These are phyloP conservation scores for Rhododendron mucronatum DNA, from an alignment of 148 eudicot species.

Conservation along the genomic window DNA sequence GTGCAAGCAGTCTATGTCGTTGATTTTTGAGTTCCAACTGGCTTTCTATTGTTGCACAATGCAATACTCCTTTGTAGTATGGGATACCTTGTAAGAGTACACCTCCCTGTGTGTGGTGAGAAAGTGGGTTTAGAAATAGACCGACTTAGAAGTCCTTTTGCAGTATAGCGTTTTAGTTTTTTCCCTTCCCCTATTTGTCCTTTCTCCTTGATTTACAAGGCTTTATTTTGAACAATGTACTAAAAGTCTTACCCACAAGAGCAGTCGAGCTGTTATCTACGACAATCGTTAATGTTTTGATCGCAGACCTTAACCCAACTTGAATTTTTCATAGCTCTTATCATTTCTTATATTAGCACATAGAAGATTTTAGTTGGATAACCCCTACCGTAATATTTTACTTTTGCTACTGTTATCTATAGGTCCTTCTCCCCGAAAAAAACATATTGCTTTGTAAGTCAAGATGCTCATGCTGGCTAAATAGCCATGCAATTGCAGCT, in stretches of 20 bases:
- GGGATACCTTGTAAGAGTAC: not conserved
- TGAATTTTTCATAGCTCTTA: not conserved
- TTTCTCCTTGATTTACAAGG: not conserved
- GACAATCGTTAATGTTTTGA: not conserved
- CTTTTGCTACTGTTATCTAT: not conserved
- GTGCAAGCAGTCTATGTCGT: not conserved
- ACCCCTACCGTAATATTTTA: not conserved
- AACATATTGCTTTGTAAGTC: not conserved
- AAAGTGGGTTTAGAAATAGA: not conserved
- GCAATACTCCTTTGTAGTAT: not conserved
- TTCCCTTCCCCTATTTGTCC: not conserved
- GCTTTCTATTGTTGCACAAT: not conserved
- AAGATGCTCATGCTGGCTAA: not conserved
- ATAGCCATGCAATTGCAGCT: not conserved
- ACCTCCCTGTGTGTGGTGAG: not conserved
- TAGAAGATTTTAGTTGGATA: not conserved
- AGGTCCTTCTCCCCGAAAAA: not conserved
- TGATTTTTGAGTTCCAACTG: not conserved
- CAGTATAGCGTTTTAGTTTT: not conserved
- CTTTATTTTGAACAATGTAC: not conserved
- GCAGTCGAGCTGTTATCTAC: not conserved
- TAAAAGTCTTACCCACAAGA: not conserved
- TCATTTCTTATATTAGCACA: not conserved
- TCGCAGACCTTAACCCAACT: not conserved
- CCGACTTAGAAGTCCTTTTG: not conserved